phyloP scores from a whole-genome alignment of 2,329 filamentous ascomycete genomes.

The Xylogone sp. region DNA sequence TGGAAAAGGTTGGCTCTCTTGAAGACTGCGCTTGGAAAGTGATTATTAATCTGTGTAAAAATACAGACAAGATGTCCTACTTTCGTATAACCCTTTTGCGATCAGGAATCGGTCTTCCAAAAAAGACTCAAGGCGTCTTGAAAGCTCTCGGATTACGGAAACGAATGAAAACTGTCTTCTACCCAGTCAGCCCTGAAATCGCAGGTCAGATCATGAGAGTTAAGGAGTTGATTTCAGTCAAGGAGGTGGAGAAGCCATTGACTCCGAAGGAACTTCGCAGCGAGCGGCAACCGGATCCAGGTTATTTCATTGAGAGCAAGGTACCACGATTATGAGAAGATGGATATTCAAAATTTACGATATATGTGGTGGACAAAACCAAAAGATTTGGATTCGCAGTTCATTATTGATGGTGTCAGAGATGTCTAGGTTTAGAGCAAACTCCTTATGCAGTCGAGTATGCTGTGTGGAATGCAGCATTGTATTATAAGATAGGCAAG shows the following conservation, averaged over 20 bases:
- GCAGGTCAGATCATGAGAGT: conserved; percentile 74
- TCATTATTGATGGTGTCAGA: not conserved
- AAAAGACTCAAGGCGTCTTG: conserved; percentile 61
- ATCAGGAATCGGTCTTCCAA: conserved; percentile 67
- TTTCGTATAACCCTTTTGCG: conserved; percentile 72
- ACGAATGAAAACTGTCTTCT: conserved; percentile 70
- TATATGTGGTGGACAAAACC: not conserved
- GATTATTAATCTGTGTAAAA: not conserved
- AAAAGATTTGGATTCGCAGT: not conserved
- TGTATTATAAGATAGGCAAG: not conserved
- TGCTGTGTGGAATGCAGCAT: not conserved
- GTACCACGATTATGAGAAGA: conserved; percentile 15
- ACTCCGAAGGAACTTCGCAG: conserved; percentile 57
- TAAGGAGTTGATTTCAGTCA: conserved; percentile 68
- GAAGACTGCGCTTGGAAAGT: not conserved
- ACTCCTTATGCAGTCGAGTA: no score
- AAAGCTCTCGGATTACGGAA: conserved; percentile 67
- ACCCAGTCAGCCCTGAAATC: conserved; percentile 62
- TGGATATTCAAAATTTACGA: not conserved
- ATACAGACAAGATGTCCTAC: conserved; percentile 47
- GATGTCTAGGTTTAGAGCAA: no score
- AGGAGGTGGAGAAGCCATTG: conserved; percentile 58
- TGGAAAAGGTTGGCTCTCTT: not conserved
- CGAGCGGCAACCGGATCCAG: conserved; percentile 60
- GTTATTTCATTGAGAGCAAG: conserved; percentile 61